Evolutionary conservation across 2,329 filamentous ascomycete species (phyloP).

Genomic region (Chrysoporthe cubensis): DNA sequence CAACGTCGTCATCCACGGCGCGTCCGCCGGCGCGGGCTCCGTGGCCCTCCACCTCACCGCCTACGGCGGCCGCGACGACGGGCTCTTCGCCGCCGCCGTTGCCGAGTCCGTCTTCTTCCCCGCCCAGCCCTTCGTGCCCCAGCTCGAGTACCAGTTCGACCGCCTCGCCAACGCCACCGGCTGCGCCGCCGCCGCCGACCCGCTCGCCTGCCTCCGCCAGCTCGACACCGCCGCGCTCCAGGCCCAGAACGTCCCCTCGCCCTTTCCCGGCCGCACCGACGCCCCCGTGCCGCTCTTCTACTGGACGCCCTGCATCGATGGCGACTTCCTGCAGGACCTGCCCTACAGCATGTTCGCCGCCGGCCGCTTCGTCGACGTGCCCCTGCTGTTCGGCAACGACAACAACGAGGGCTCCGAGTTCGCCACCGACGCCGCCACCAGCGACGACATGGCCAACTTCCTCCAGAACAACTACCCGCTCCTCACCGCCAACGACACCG

Average conservation of each 20-base stretch:
- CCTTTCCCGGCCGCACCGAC: slow-evolving; percentile 44
- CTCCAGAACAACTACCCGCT: slow-evolving; percentile 52
- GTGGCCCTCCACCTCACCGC: slow-evolving; percentile 57
- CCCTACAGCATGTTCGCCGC: slow-evolving; percentile 46
- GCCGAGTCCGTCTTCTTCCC: slow-evolving; percentile 56
- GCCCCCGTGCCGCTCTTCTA: slow-evolving; percentile 48
- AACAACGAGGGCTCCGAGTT: slow-evolving; percentile 54
- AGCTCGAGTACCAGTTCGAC: slow-evolving; percentile 55
- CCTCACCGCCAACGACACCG: slow-evolving; percentile 42
- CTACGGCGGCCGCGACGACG: slow-evolving; percentile 48
- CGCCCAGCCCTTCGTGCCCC: slow-evolving; percentile 46
- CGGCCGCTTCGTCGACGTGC: slow-evolving; percentile 58
- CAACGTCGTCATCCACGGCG: slow-evolving; percentile 64
- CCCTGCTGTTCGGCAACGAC: slow-evolving; percentile 53
- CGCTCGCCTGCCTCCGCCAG: slow-evolving; percentile 48
- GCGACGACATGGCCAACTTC: slow-evolving; percentile 44
- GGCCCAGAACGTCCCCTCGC: slow-evolving; percentile 43
- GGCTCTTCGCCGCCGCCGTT: slow-evolving; percentile 51
- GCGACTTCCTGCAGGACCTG: slow-evolving; percentile 47
- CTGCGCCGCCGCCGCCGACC: slow-evolving; percentile 39
- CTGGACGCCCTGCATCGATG: slow-evolving; percentile 56
- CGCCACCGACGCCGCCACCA: slow-evolving; percentile 42
- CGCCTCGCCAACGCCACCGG: slow-evolving; percentile 40
- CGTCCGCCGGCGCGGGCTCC: slow-evolving; percentile 64
- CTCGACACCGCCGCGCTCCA: slow-evolving; percentile 44